These are phyloP conservation scores for Erythrobasidium hasegawianum DNA, from an alignment of 1,284 basidiomycete species.

Conservation along the genomic window DNA sequence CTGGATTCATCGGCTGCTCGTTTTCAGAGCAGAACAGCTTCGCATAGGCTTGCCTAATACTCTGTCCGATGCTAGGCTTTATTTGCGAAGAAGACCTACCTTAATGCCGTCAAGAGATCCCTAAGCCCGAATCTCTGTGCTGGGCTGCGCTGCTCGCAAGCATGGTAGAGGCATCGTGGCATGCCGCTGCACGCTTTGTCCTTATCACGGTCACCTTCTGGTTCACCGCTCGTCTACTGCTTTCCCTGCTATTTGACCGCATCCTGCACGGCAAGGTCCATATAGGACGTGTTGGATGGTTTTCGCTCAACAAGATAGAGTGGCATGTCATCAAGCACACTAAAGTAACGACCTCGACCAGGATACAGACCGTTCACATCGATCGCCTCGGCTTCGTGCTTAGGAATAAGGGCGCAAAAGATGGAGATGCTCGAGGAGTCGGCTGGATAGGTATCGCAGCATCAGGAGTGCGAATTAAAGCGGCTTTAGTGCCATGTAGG, in stretches of 20 bases:
- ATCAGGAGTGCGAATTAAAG: conserved; percentile 6
- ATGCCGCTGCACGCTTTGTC: conserved; percentile 5
- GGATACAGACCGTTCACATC: conserved; percentile 15
- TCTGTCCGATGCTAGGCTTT: too few relatives aligned
- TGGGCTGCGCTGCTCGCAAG: too few relatives aligned
- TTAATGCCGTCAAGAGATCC: too few relatives aligned
- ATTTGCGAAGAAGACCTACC: too few relatives aligned
- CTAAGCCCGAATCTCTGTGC: too few relatives aligned
- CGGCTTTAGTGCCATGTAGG: background rate
- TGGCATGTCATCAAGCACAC: conserved; percentile 16
- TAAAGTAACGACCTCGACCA: background rate
- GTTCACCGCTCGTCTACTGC: conserved; percentile 17
- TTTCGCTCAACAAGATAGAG: conserved; percentile 17
- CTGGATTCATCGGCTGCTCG: too few relatives aligned
- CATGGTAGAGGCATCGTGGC: conserved; percentile 1
- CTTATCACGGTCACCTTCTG: conserved; percentile 6
- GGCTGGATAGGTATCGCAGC: conserved; percentile 20
- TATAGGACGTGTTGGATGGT: conserved; percentile 28
- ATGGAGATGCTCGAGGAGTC: background rate
- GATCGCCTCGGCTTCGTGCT: conserved; percentile 15
- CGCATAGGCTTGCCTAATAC: too few relatives aligned
- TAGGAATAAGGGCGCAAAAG: conserved; percentile 19
- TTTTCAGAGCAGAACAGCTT: too few relatives aligned
- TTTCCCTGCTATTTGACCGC: conserved; percentile 10
- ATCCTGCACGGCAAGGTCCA: conserved; percentile 13